A percentile compares a stretch with the other conserved stretches of the same genome.
Conservation (phyloP, 148 eudicot genomes). For the Rhododendron ferrugineum region DNA sequence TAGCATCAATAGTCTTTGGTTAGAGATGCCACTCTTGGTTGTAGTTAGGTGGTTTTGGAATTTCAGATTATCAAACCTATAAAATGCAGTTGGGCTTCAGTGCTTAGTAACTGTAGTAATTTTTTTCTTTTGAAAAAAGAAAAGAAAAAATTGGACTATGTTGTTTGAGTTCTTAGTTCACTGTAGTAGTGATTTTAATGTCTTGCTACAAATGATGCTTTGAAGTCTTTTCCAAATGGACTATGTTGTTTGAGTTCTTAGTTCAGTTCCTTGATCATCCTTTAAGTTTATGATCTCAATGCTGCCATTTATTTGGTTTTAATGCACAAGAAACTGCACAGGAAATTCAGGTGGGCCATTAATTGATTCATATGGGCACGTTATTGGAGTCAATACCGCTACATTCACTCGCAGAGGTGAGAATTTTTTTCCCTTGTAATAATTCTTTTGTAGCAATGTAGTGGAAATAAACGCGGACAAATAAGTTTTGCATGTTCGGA, state of each 20-base stretch:
- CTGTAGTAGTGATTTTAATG: not conserved
- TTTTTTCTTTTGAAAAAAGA: no score
- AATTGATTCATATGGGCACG: constrained; percentile 83
- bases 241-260: not conserved
- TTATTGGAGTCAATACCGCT: constrained; percentile 90
- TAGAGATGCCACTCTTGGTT: not conserved
- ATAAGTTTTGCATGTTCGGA: not conserved
- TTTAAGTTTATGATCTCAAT: not conserved
- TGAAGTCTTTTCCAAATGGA: not conserved
- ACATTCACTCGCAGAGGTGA: constrained; percentile 93
- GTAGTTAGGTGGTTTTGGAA: not conserved
- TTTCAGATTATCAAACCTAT: not conserved
- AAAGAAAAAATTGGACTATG: no score
- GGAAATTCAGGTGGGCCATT: constrained; percentile 97
- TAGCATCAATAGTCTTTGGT: not conserved
- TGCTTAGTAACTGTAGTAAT: not conserved
- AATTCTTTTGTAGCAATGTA: not conserved
- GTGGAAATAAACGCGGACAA: not conserved
- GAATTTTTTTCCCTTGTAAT: not conserved
- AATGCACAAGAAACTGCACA: constrained; percentile 63
- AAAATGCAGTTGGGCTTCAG: not conserved
- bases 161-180: no score
- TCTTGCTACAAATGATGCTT: not conserved
- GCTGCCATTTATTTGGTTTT: not conserved
- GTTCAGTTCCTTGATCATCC: not conserved